Evolutionary conservation across 805 yeast genomes (phyloP), one percentile per base, ranked within the genome.

Genomic region (Kluyveromyces wickerhamii): DNA sequence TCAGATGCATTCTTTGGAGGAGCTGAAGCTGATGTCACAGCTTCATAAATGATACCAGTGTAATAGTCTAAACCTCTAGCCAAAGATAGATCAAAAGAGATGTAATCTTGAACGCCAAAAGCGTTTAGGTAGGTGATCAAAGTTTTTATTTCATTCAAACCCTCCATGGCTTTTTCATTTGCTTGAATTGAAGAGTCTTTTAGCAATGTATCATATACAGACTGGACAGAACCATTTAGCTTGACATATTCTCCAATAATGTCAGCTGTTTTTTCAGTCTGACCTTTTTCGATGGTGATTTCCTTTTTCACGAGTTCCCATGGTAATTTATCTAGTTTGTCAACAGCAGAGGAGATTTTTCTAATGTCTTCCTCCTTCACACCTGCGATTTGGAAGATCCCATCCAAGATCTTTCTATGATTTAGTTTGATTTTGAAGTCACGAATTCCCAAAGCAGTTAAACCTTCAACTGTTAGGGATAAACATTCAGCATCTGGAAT

Each of bases 21-120:
- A n/a, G 96, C 96, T 29, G 95, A 84, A 30, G 87, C 95, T 12
- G 79, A 70, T 11, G 97, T 92, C 30, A 92, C 97, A 33, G 92
- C 95, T 63, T 92, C 98, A 62, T 87, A 92, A 46, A 92, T 92
- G 45, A 92, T 71, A 24, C 98, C 98, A 10, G 98, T 92, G 66
- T 92, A 92, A 63, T 92, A 92, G 63, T 92, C 98, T 51, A 92
- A 73, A 32, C 98, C 98, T 69, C 98, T 79, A 27, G 98, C 98
- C 45, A 92, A 69, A 3, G 97, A 88, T 61, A 92, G 71, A 62
- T 92, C 98, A 48, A 92, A 89, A 9, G 89, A 79, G 41, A 86
- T 68, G 60, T 61, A 73, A 10, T 67, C 43, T 35, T 71, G 71
- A 43, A 86, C 77, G n/a, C 71, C 82, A 51, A 86, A 86, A 5